These are phyloP conservation scores for Byssochlamys sp. DNA, from an alignment of 2,329 filamentous ascomycete species.

Conservation along the genomic window DNA sequence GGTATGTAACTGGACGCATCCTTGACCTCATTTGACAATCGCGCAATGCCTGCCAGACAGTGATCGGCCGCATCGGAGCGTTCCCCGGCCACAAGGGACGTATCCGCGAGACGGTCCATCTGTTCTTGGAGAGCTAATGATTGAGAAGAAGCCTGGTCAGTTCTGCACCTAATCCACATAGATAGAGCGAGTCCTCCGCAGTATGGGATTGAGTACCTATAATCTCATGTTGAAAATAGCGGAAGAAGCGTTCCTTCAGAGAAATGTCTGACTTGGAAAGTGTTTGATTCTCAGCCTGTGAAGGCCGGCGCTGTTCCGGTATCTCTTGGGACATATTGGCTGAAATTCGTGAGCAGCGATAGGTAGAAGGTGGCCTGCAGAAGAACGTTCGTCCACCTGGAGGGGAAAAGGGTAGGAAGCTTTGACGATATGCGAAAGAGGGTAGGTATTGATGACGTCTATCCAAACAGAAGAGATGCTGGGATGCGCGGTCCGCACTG, in stretches of 20 bases:
- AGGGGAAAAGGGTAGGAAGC: not conserved
- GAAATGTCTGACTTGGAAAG: conserved; percentile 28
- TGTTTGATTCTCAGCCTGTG: conserved; percentile 24
- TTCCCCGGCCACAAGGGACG: conserved; percentile 59
- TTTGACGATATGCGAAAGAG: not conserved
- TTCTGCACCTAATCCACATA: not conserved
- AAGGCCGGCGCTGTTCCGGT: conserved; percentile 19
- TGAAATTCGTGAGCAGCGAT: not conserved
- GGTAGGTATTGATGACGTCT: conserved; percentile 10
- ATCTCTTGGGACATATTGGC: conserved; percentile 23
- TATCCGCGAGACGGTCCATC: conserved; percentile 58
- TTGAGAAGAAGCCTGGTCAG: conserved; percentile 1
- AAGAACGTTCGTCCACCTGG: not conserved
- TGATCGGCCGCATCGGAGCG: conserved; percentile 72
- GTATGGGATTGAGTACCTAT: conserved; percentile 44
- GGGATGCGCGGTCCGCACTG: not conserved
- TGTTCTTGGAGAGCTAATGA: conserved; percentile 61
- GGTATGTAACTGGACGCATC: conserved; percentile 75
- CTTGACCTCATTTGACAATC: conserved; percentile 72
- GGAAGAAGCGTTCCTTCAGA: conserved; percentile 71
- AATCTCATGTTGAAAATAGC: conserved; percentile 68
- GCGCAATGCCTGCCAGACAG: conserved; percentile 67
- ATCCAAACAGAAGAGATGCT: not conserved
- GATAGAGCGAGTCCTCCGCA: not conserved
- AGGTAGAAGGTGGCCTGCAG: not conserved